Evolutionary conservation across 495 filamentous ascomycete genomes (phyloP), one percentile per base, ranked within the genome.

Genomic region (Penicillium ochrochloron): DNA sequence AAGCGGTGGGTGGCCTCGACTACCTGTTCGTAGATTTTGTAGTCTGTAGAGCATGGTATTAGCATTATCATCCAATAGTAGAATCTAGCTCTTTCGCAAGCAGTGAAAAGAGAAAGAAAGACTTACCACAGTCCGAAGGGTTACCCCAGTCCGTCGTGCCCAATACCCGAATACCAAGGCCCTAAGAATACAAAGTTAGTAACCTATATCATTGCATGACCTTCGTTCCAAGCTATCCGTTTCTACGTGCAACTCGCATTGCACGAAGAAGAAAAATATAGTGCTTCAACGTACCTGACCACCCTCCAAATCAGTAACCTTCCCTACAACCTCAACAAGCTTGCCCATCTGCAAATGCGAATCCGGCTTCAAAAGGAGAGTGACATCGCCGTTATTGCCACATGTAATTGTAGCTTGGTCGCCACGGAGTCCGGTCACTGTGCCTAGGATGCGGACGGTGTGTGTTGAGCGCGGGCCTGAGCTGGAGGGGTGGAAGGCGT

Each of bases 1-100:
- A 92, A 87, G 57, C 88, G 84, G 78, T 97, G 95, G 12, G 92
- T 93, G n/a, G 89, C 87, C 67, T 97, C 90, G 14, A 97, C 94
- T 8, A 97, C 88, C 0, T 89, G 86, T 59, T 94, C 90, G 51
- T 89, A 89, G 56, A 92, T 84, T 64, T 83, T 85, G 75, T 89
- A 94, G 80, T 98, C 94, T 96, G 67, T 17, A 33, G 17, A 23
- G 9, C 35, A 8, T 10, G 27, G 4, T 2, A 51, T 51, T 27
- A 29, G n/a, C 29, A 54, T 33, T n/a, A 53, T 11, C 10, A 34
- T 12, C 27, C 3, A 27, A 34, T 50, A 59, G 19, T 19, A 14
- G 61, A 34, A 31, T 9, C 2, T 15, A 46, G 21, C 29, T n/a
- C 19, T 25, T 25, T 39, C 29, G 25, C 25, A n/a, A 46, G 42